A percentile compares a stretch with the other conserved stretches of the same genome.
Conservation (phyloP, 2,329 filamentous ascomycete genomes). For the Pseudocercospora fuligena region DNA sequence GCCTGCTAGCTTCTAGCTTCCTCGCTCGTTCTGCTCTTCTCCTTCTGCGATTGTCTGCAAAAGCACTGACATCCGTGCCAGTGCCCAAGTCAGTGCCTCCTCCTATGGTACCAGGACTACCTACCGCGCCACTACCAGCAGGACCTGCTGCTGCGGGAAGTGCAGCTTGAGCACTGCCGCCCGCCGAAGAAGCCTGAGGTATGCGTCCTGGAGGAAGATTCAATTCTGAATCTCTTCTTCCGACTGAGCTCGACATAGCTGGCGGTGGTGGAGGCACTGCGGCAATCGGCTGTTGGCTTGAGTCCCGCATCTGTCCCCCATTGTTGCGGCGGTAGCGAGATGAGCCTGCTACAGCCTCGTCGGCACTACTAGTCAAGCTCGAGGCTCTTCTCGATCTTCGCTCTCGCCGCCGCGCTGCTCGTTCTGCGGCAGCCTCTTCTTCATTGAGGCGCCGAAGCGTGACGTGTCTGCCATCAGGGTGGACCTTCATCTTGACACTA, state of each 20-base stretch:
- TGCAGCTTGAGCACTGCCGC: constrained; percentile 21
- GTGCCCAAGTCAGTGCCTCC: constrained; percentile 44
- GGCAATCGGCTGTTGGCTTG: constrained; percentile 38
- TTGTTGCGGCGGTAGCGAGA: constrained; percentile 29
- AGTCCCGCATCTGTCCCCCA: constrained; percentile 23
- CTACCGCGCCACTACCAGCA: constrained; percentile 34
- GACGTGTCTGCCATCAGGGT: constrained; percentile 66
- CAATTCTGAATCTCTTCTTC: constrained; percentile 30
- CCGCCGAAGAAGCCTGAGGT: constrained; percentile 16
- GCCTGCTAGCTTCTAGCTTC: constrained; percentile 39
- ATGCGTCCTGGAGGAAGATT: constrained; percentile 35
- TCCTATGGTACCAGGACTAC: constrained; percentile 47
- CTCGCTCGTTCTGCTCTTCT: constrained; percentile 59
- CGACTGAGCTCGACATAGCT: constrained; percentile 33
- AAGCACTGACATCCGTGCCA: constrained; percentile 49
- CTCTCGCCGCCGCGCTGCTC: constrained; percentile 59
- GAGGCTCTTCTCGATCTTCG: constrained; percentile 44
- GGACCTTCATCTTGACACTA: constrained; percentile 68
- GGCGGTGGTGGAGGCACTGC: constrained; percentile 39
- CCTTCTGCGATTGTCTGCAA: constrained; percentile 59
- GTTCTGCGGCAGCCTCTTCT: constrained; percentile 65
- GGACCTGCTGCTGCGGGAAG: constrained; percentile 26
- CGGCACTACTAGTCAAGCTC: constrained; percentile 45
- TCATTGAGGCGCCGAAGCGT: constrained; percentile 65
- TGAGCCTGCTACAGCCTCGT: constrained; percentile 26